Conservation (phyloP, 441 rosid species). For the Croton setiger region DNA sequence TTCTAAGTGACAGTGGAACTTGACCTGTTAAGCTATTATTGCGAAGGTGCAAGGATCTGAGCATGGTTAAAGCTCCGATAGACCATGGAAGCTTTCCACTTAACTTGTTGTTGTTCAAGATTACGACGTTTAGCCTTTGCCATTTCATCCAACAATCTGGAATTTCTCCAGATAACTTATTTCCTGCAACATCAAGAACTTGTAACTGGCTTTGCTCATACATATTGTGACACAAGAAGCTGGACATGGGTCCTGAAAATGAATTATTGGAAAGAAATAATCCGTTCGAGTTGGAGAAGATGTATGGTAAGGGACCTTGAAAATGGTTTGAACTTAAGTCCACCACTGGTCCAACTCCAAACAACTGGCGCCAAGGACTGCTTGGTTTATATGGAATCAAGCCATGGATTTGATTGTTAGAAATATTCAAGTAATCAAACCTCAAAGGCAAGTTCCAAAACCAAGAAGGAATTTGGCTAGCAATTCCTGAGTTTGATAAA, state of each 20-base stretch:
- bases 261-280: constrained; percentile 6
- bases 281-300: neutral
- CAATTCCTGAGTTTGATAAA: neutral
- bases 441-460: neutral
- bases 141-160: constrained; percentile 9
- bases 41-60: no score
- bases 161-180: neutral
- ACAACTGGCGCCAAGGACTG: neutral
- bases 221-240: neutral
- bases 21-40: no score
- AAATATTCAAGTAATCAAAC: neutral
- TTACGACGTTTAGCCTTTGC: no score
- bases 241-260: neutral
- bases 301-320: neutral
- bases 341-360: neutral
- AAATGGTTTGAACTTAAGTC: constrained; percentile 8
- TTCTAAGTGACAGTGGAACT: no score
- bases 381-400: neutral
- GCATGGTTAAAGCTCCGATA: no score
- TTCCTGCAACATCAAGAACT: neutral
- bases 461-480: neutral
- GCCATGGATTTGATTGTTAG: neutral
- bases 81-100: neutral
- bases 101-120: no score
- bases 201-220: neutral